Evolutionary conservation across 1,284 basidiomycete species (phyloP), one percentile per base, ranked within the genome.

Genomic region (Anthracocystis panici-leucophaei): DNA sequence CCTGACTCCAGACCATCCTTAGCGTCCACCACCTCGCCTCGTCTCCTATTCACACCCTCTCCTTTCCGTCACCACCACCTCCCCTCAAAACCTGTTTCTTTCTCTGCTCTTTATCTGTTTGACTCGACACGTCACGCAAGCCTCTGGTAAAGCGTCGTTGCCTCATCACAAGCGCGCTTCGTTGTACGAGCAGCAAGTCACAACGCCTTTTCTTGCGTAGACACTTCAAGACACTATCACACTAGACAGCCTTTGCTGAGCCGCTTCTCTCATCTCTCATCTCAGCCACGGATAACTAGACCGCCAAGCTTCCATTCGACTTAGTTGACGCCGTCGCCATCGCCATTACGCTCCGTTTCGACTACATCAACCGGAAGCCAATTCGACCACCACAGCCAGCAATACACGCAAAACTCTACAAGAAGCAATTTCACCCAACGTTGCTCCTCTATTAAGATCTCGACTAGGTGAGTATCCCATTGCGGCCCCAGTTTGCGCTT

Each of bases 121-220:
- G 14, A 38, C 35, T 38, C 35, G 35, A 50, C 35, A 31, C 33
- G 20, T 44, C 41, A 29, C 54, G 31, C 42, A 14, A 40, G 44
- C 14, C 53, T 21, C 49, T 38, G 41, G 41, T 21, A n/a, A 31
- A 29, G 55, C 55, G 23, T 52, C 18, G 57, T 44, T 20, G 48
- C 35, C 35, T 16, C 35, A 31, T 21, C 4, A 16, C 25, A 42
- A 27, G 23, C 25, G 29, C 53, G 41, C 27, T 31, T 49, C 41
- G 40, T 40, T 40, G 35, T 50, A 31, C 38, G 41, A 52, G 40
- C 41, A 14, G 45, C 46, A 10, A 49, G 27, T 20, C 29, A 31
- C n/a, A 49, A 49, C 29, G 25, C 29, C 25, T 38, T 38, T 38
- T 49, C 27, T 33, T 31, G 29, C 29, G 27, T 10, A 7, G 29